Conservation (phyloP, 768 basidiomycete species). For the Suillus ampliporus region DNA sequence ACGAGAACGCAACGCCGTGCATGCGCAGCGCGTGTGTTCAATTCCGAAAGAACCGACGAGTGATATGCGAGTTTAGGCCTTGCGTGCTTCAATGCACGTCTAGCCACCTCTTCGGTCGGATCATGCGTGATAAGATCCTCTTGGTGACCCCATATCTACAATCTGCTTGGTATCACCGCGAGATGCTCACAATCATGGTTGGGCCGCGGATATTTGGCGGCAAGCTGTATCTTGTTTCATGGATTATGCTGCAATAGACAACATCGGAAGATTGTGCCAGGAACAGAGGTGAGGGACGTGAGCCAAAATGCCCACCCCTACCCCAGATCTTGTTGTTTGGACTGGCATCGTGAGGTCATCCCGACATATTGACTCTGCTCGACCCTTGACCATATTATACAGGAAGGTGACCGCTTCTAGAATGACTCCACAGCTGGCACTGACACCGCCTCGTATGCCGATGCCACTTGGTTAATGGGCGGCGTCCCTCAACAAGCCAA, state of each 20-base stretch:
- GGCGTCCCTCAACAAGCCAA: neutral
- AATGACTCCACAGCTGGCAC: neutral
- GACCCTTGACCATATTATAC: neutral
- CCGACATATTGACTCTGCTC: neutral
- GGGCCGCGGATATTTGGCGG: neutral
- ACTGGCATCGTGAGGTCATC: neutral
- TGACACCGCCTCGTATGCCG: neutral
- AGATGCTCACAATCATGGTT: neutral
- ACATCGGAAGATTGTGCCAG: neutral
- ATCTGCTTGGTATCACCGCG: neutral
- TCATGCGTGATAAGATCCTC: constrained; percentile 1
- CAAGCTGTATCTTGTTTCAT: neutral
- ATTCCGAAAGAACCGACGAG: neutral
- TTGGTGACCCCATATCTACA: neutral
- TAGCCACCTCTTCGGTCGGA: constrained; percentile 2
- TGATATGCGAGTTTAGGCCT: neutral
- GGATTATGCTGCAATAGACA: neutral
- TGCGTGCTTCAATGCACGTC: neutral
- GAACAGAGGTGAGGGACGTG: neutral
- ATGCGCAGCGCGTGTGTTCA: neutral
- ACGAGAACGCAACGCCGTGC: neutral
- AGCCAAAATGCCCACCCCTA: neutral
- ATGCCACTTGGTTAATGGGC: neutral
- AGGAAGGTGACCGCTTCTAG: constrained; percentile 1
- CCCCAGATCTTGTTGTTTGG: neutral